Percentiles rank a stretch among this genome's conserved stretches.
Conservation (phyloP, 129 eudicot genomes). For the Centaurea solstitialis region DNA sequence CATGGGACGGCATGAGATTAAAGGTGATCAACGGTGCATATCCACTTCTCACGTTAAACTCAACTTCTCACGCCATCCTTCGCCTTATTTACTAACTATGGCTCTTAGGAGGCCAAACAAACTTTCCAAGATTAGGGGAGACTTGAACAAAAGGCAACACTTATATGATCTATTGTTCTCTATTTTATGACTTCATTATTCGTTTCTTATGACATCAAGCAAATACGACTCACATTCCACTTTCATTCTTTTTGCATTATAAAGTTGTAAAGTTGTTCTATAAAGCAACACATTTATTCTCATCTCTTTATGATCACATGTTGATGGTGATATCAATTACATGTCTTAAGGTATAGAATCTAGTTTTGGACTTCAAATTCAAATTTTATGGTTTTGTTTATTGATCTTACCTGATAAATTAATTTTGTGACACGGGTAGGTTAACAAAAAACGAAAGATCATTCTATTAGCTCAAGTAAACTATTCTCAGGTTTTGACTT, state of each 20-base stretch:
- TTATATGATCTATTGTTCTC: not conserved
- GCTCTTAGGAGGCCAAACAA: not conserved
- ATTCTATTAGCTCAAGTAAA: not conserved
- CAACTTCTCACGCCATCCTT: too few species aligned
- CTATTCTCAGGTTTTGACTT: not conserved
- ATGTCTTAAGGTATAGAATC: not conserved
- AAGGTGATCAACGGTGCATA: too few species aligned
- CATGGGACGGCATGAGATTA: too few species aligned
- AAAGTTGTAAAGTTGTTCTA: not conserved
- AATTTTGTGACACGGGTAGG: not conserved
- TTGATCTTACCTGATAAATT: not conserved
- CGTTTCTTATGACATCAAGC: not conserved
- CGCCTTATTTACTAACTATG: not conserved
- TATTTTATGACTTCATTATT: not conserved
- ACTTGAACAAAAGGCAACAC: not conserved
- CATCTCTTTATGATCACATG: conserved; percentile 16
- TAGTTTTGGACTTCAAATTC: not conserved
- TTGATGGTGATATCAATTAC: not conserved
- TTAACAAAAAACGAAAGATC: not conserved
- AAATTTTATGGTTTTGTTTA: not conserved
- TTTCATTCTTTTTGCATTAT: not conserved
- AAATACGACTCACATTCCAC: not conserved
- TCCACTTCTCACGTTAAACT: too few species aligned
- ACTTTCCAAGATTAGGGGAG: not conserved
- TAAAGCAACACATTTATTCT: not conserved